A percentile compares a stretch with the other conserved stretches of the same genome.
Conservation (phyloP, 2,329 filamentous ascomycete species). For the Cladosporium sp. region DNA sequence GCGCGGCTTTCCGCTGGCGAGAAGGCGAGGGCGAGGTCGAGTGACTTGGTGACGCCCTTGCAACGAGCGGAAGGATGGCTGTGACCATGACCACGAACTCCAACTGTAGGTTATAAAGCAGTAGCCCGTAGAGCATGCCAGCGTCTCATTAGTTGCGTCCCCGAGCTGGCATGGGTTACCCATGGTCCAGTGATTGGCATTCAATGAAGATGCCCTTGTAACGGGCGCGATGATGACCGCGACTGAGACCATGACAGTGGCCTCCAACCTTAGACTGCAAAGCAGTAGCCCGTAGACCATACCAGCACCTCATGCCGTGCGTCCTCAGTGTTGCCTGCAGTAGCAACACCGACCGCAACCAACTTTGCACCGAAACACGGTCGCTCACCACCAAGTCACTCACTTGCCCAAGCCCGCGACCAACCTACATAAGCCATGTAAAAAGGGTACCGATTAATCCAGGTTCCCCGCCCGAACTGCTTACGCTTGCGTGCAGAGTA, state of each 20-base stretch:
- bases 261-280: too few species aligned
- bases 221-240: too few species aligned
- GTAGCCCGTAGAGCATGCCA: neutral
- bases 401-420: neutral
- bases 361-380: neutral
- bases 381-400: neutral
- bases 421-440: neutral
- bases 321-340: neutral
- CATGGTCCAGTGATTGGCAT: too few species aligned
- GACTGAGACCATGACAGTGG: too few species aligned
- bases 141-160: neutral
- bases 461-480: conserved; percentile 8
- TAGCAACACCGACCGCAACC: neutral
- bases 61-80: neutral
- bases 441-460: neutral
- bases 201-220: too few species aligned
- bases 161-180: neutral
- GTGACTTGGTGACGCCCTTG: neutral
- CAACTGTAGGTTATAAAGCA: neutral
- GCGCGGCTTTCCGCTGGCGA: neutral
- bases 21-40: neutral
- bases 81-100: neutral
- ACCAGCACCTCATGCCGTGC: neutral
- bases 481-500: conserved; percentile 5
- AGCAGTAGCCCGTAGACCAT: too few species aligned